These are phyloP conservation scores for Ambrosiella cleistominuta DNA, from an alignment of 2,329 filamentous ascomycete genomes.

Conservation along the genomic window DNA sequence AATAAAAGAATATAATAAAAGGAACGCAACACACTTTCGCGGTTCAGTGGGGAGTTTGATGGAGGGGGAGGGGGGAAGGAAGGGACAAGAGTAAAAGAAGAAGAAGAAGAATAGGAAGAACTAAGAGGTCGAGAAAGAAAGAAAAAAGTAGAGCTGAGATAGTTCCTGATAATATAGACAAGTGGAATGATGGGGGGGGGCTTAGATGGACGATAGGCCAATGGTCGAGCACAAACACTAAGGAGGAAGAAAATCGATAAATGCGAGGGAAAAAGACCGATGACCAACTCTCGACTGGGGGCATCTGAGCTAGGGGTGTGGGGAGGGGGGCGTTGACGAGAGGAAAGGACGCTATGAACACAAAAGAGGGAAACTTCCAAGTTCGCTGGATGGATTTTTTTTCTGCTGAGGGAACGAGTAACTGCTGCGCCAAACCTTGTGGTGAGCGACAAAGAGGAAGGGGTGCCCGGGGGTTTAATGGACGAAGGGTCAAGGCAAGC, in stretches of 20 bases:
- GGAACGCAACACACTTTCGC: slow-evolving; percentile 9
- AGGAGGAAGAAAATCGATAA: slow-evolving; percentile 3
- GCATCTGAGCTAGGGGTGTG: neutral
- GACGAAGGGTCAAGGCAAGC: slow-evolving; percentile 4
- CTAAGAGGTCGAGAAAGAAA: slow-evolving; percentile 16
- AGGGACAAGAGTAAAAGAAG: slow-evolving; percentile 19
- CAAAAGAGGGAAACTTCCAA: slow-evolving; percentile 3
- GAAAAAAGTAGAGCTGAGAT: slow-evolving; percentile 12
- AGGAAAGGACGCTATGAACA: slow-evolving; percentile 4
- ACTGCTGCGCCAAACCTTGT: neutral
- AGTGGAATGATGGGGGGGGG: neutral
- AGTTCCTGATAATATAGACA: slow-evolving; percentile 9
- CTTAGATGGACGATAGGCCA: neutral
- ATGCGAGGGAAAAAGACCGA: neutral
- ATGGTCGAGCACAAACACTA: neutral
- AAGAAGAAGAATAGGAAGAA: slow-evolving; percentile 14
- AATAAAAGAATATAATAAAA: slow-evolving; percentile 17
- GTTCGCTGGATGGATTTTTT: neutral
- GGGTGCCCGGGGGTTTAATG: slow-evolving; percentile 10
- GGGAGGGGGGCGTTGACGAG: neutral
- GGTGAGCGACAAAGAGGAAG: slow-evolving; percentile 2
- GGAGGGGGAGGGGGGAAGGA: slow-evolving; percentile 10
- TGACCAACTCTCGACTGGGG: too few relatives aligned
- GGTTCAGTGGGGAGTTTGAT: neutral
- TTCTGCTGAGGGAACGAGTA: neutral